Evolutionary conservation across 176 grass and related monocot genomes (phyloP).

Genomic region (Oryza coarctata): DNA sequence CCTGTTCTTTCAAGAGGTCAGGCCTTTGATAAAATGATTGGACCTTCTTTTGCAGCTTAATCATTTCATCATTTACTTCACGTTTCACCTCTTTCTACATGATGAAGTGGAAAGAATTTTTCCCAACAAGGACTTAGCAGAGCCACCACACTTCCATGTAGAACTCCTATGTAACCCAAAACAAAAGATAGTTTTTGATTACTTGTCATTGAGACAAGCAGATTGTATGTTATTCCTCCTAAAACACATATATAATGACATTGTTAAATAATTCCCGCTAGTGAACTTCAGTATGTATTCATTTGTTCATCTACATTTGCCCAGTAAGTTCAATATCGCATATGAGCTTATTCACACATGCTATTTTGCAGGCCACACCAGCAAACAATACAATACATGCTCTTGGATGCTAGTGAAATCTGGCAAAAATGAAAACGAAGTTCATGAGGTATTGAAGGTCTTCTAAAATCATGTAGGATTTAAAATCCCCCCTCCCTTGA

Average conservation of each 20-base stretch:
- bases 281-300: not conserved
- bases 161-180: conserved; percentile 63
- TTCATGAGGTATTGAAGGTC: conserved; percentile 73
- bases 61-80: conserved; percentile 63
- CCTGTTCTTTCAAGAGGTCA: conserved; percentile 9
- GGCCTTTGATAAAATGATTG: conserved; percentile 10
- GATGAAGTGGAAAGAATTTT: conserved; percentile 75
- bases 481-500: not conserved
- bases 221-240: conserved; percentile 59
- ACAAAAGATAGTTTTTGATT: conserved; percentile 57
- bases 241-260: not conserved
- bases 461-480: conserved; percentile 28
- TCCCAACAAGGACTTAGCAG: conserved; percentile 54
- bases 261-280: not conserved
- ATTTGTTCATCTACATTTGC: conserved; percentile 13
- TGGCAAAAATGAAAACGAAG: conserved; percentile 67
- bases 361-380: conserved; percentile 70
- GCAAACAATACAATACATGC: conserved; percentile 84
- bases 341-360: not conserved
- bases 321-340: not conserved
- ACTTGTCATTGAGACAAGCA: conserved; percentile 74
- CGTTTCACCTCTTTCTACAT: conserved; percentile 77
- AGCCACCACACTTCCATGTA: conserved; percentile 57
- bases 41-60: conserved; percentile 51
- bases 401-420: conserved; percentile 91